These are phyloP conservation scores for Oenanthe sinensis DNA, from an alignment of 129 eudicot species.

Conservation along the genomic window DNA sequence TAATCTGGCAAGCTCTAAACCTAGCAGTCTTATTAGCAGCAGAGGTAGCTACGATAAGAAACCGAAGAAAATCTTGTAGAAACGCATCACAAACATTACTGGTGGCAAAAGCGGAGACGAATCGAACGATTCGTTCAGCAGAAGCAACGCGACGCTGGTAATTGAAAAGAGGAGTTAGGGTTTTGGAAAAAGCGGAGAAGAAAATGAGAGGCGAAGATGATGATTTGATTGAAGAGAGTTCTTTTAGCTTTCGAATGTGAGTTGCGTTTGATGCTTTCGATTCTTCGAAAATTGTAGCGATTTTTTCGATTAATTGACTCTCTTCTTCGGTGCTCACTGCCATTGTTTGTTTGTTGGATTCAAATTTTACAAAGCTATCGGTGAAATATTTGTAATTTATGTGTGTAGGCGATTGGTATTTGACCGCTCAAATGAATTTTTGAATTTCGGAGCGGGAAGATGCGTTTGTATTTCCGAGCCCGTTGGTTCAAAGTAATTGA, in stretches of 20 bases:
- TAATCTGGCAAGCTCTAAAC: constrained; percentile 87
- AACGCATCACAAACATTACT: constrained; percentile 20
- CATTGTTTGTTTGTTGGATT: constrained; percentile 20
- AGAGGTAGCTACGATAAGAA: constrained; percentile 44
- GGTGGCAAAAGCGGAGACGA: constrained; percentile 49
- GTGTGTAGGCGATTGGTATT: not conserved
- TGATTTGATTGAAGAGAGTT: constrained; percentile 49
- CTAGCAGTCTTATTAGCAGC: constrained; percentile 75
- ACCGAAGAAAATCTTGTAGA: constrained; percentile 52
- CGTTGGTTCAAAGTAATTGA: no score
- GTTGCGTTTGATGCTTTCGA: constrained; percentile 60
- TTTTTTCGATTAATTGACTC: constrained; percentile 30
- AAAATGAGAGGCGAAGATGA: constrained; percentile 28
- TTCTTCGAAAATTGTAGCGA: constrained; percentile 53
- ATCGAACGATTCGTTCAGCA: constrained; percentile 63
- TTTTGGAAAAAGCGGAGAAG: constrained; percentile 50
- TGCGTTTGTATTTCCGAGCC: no score
- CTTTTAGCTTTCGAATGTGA: constrained; percentile 84
- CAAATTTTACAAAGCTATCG: not conserved
- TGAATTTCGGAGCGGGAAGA: constrained; percentile 19
- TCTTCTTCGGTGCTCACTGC: constrained; percentile 25
- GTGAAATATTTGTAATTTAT: not conserved
- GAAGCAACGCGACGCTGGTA: constrained; percentile 68
- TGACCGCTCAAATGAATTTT: not conserved
- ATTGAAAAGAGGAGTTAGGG: constrained; percentile 60